Base-by-base conservation (phyloP, 148 eudicot genomes). In the Rhododendron simsii region DNA sequence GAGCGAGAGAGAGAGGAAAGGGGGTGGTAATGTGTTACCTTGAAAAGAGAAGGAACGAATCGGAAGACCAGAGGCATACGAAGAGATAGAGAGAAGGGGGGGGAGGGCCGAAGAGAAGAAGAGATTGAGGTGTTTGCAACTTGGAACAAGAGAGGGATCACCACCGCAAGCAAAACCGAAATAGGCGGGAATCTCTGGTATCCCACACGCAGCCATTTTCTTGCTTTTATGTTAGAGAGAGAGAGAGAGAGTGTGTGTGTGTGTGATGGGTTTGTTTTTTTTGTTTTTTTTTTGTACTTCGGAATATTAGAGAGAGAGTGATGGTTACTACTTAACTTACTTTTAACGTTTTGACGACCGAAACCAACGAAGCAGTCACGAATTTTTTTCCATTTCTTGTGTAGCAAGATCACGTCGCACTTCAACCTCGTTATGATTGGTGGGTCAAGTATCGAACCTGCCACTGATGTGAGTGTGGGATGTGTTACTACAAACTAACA, bases 181-280 rank as follows among this genome's bases (percentile, higher is more conserved):
- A 63, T 74, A 73, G 84, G 87, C 87, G 87, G 81, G 87, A 74
- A 45, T 74, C 35, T 30, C 65, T 26, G 81, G 48, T 28, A 80
- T 74, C 48, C 35, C 77, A 0, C 45, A 6, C 10, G 47, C 41
- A 76, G 47, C 2, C 53, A 30, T 14, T 26, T 71, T 71, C 10
- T 71, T 71, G 33, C 37, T 71, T 30, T 28, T 71, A 71, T 71
- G 33, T 2, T 13, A 26, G 76, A 71, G 35, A 71, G 15, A 71
- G 35, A 37, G 39, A 37, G 39, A 37, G 39, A 37, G 39, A 37
- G 4, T 1, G 39, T 2, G 37, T 35, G 44, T 5, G 7, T 41
- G 6, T 4, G 44, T 5, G 44, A 39, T 5, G 0, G 7, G 7
- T 3, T 3, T 37, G 0, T 41, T 41, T 41, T 41, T 41, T 41